Evolutionary conservation across 163 green algal species (phyloP).

Genomic region (Smithsoniella earleae): DNA sequence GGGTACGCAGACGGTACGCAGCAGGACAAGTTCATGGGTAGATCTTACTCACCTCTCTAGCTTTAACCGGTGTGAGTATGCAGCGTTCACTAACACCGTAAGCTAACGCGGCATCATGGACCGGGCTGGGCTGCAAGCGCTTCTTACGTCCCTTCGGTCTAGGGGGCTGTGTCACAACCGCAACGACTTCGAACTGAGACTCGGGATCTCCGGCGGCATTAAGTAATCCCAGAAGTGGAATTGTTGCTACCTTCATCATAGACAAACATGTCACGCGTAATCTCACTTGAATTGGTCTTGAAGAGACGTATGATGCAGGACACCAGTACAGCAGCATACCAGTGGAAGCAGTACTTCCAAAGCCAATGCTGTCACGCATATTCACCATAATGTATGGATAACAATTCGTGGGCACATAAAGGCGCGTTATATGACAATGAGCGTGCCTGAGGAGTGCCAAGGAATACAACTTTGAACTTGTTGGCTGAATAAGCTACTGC

Average conservation of each 20-base stretch:
- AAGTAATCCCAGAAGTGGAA: not conserved
- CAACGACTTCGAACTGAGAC: constrained; percentile 46
- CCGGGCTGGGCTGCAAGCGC: constrained; percentile 53
- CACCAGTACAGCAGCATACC: not conserved
- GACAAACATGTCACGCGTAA: constrained; percentile 47
- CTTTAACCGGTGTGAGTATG: constrained; percentile 53
- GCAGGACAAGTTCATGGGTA: not conserved
- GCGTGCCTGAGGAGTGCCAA: constrained; percentile 73
- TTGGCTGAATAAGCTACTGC: not conserved
- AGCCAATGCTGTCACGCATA: too few species aligned
- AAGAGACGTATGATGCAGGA: not conserved
- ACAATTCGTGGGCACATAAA: not conserved
- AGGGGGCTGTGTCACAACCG: constrained; percentile 83
- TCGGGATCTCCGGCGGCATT: not conserved
- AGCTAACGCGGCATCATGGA: constrained; percentile 51
- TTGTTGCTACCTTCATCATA: constrained; percentile 10
- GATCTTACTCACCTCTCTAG: constrained; percentile 42
- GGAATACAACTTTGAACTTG: constrained; percentile 57
- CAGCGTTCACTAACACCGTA: constrained; percentile 36
- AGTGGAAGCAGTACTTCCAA: too few species aligned
- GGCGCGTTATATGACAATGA: not conserved
- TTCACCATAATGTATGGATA: not conserved
- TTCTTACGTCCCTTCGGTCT: constrained; percentile 63
- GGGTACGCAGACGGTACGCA: constrained; percentile 29
- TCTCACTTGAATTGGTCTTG: constrained; percentile 6